phyloP scores from a whole-genome alignment of 306 rosid species.

The Vigna nakashimae region DNA sequence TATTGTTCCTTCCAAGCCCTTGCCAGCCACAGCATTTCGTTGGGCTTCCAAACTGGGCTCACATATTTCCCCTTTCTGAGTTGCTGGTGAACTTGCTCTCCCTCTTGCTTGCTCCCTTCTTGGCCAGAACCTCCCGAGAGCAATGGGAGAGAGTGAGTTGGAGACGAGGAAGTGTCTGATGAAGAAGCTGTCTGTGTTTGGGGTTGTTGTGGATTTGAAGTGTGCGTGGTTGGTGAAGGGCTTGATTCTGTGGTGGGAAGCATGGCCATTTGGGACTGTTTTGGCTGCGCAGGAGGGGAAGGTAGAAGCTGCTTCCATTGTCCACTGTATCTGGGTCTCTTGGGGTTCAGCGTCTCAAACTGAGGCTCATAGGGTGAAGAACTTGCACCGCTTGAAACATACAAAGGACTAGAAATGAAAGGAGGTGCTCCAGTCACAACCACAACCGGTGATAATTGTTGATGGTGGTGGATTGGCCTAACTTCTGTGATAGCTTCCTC shows the following conservation, averaged over 20 bases:
- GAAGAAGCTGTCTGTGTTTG: constrained; percentile 58
- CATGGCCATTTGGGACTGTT: constrained; percentile 56
- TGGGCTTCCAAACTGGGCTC: constrained; percentile 98
- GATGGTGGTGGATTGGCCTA: constrained; percentile 49
- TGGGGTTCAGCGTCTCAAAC: constrained; percentile 69
- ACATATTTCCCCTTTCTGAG: constrained; percentile 89
- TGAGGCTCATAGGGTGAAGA: constrained; percentile 63
- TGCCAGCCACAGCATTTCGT: constrained; percentile 94
- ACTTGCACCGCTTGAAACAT: constrained; percentile 61
- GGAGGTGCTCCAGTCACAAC: constrained; percentile 50
- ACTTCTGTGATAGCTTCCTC: constrained; percentile 61
- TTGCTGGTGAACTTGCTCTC: constrained; percentile 67
- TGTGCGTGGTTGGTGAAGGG: constrained; percentile 61
- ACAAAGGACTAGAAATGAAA: constrained; percentile 61
- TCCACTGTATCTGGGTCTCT: constrained; percentile 76
- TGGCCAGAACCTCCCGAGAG: constrained; percentile 52
- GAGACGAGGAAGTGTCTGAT: constrained; percentile 82
- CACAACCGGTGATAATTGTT: constrained; percentile 41
- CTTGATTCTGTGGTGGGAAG: constrained; percentile 63
- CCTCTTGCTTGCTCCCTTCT: constrained; percentile 60
- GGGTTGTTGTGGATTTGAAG: constrained; percentile 39
- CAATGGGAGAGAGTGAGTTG: constrained; percentile 68
- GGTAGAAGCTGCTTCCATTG: constrained; percentile 95
- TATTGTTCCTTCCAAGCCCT: constrained; percentile 85
- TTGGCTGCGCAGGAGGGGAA: constrained; percentile 64